Evolutionary conservation across 768 basidiomycete genomes (phyloP).

Genomic region (Chalciporus piperatus): DNA sequence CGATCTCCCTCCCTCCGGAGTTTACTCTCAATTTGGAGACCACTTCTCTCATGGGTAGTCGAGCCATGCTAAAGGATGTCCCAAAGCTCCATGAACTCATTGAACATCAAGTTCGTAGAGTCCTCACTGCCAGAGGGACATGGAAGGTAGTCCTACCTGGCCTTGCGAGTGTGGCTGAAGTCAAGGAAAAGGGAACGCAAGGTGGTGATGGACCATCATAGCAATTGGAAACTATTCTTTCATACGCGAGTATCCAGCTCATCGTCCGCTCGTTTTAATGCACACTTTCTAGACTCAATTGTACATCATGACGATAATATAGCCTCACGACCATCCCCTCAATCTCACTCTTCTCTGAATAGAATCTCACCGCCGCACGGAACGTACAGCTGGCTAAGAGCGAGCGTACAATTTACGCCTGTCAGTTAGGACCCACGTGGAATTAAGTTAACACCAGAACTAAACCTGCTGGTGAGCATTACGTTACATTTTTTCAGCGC

Average conservation of each 20-base stretch:
- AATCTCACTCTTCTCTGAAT: background rate
- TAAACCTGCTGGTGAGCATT: too few species aligned
- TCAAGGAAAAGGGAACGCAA: constrained; percentile 29
- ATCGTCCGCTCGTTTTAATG: background rate
- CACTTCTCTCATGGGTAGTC: constrained; percentile 89
- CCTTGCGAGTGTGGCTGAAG: constrained; percentile 37
- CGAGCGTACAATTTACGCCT: too few species aligned
- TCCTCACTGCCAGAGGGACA: constrained; percentile 54
- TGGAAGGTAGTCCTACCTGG: constrained; percentile 73
- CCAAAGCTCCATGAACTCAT: constrained; percentile 97
- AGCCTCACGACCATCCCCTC: background rate
- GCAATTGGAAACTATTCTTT: background rate
- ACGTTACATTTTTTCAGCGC: too few species aligned
- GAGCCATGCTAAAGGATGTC: constrained; percentile 96
- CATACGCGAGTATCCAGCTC: background rate
- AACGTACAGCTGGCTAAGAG: constrained; percentile 27
- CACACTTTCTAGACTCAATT: constrained; percentile 5
- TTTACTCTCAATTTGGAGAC: constrained; percentile 86
- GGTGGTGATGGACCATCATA: constrained; percentile 1
- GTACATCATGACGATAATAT: constrained; percentile 3
- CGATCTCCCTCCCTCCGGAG: constrained; percentile 75
- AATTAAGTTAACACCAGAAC: too few species aligned
- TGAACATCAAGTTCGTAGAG: constrained; percentile 72
- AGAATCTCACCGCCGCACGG: constrained; percentile 15
- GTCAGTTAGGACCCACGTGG: too few species aligned